Percentiles rank a stretch among this genome's conserved stretches.
Conservation (phyloP, 2,329 filamentous ascomycete species). For the Fusarium incarnatum region DNA sequence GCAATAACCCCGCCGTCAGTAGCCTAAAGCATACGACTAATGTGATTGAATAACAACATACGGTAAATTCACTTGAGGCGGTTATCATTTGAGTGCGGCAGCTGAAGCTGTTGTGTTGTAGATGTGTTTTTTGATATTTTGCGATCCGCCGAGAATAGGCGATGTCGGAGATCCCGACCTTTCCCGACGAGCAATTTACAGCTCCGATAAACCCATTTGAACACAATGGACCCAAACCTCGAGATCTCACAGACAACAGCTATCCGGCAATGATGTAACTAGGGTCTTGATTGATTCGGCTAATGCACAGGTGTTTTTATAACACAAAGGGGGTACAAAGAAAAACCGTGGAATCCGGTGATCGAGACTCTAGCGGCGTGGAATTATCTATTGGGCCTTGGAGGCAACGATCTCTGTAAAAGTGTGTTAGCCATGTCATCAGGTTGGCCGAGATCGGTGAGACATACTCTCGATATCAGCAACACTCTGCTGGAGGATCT, state of each 20-base stretch:
- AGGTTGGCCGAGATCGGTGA: not conserved
- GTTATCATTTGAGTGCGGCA: not conserved
- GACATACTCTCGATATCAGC: constrained; percentile 90
- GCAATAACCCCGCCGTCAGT: not conserved
- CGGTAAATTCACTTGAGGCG: not conserved
- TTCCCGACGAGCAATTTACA: constrained; percentile 44
- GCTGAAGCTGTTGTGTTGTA: constrained; percentile 17
- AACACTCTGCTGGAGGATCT: constrained; percentile 97
- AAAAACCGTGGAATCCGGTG: constrained; percentile 57
- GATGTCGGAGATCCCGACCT: constrained; percentile 44
- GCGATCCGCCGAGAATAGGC: constrained; percentile 26
- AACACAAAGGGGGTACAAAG: constrained; percentile 66
- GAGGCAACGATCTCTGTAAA: constrained; percentile 69
- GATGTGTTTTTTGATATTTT: constrained; percentile 33
- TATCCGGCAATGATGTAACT: constrained; percentile 43
- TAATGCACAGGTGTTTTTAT: constrained; percentile 70
- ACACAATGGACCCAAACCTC: constrained; percentile 35
- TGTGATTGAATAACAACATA: not conserved
- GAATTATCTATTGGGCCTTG: constrained; percentile 70
- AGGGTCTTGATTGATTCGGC: constrained; percentile 61
- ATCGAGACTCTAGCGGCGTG: constrained; percentile 51
- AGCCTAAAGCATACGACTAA: no score
- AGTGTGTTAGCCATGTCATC: constrained; percentile 50
- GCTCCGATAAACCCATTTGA: constrained; percentile 38
- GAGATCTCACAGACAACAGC: constrained; percentile 37